Base-by-base conservation (phyloP, 2,329 filamentous ascomycete species). In the Ophiostoma populinum region DNA sequence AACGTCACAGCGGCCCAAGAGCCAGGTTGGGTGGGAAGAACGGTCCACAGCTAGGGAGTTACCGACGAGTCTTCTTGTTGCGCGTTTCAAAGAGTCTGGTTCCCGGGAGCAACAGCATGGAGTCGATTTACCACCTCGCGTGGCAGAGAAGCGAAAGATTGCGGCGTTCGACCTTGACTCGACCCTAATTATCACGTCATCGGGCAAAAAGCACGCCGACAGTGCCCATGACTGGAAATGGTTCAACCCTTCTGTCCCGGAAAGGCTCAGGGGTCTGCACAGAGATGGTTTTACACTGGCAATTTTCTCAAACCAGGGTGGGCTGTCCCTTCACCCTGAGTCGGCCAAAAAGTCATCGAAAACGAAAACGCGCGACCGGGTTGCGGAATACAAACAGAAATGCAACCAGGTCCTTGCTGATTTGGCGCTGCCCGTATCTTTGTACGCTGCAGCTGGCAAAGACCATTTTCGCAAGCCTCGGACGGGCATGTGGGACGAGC, bases 231-330 rank as follows among this genome's bases (percentile, higher is more conserved):
- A 95, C 51, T 98, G 90, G 90, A 83, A 81, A 53, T 98, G 90
- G 90, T 95, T 85, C 83, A 61, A 92, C 51, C 46, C 56, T 11
- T 63, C 57, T 13, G 80, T 95, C 1, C 82, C 83, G 1, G 55
- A 54, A 0, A 70, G 60, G 35, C 53, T 98, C 13, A 70, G 66
- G 43, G 59, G 74, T 40, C 61, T 95, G 2, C 68, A 82, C 47
- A 60, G 70, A 9, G 69, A 90, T 45, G 82, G 30, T 20, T 32
- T 24, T 54, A 68, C 68, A 30, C 56, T 95, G 10, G 68, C 82
- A 13, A 70, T 95, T 32, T 57, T 98, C 33, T 92, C 81, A 42
- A 98, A 98, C 53, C 90, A 98, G 55, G 86, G 67, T 33, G 83
- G 80, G 11, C 63, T 98, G 29, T 78, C 69, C 12, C 59, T 95